Evolutionary conservation across 345 rosid species (phyloP), one percentile per base, ranked within the genome.

Genomic region (Streptanthus diversifolius): DNA sequence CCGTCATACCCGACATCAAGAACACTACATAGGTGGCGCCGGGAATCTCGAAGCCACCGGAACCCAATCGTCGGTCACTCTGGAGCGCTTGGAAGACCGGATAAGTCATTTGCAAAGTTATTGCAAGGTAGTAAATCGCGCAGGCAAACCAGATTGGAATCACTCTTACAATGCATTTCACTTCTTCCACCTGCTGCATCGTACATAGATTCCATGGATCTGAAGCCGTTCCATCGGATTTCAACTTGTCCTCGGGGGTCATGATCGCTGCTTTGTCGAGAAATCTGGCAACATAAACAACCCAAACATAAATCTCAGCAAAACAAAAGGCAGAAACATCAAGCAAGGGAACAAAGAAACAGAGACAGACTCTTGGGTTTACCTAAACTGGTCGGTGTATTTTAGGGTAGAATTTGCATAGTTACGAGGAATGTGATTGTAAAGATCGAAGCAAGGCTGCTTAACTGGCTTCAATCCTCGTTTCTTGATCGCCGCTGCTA

Each of bases 101-200:
- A 45, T 85, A 88, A 8, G 86, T 86, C 30, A 77, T 77, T 19
- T 83, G 88, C 29, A 83, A 21, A 17, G 7, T 39, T 27, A 81
- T 35, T 13, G 82, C 78, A 10, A 82, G 64, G 35, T 70, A 66
- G 78, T 65, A 86, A 1, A 88, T 21, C 19, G 80, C 68, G 8
- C 83, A 63, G 1, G 91, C 76, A 4, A 78, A 59, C 95, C 91
- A 86, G 58, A 88, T 79, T 7, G 91, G 91, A 17, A 86, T 66
- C 75, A 86, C 80, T 77, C 88, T 82, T 18, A 80, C 3, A 75
- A 84, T 40, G 39, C 95, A 88, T 66, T 88, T 88, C 73, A 74
- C 79, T 83, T 88, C 90, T 63, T 88, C 91, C 22, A 86, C 86
- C 81, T 88, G 91, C 58, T 88, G 91, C 70, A 83, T 36, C 39